phyloP scores from a whole-genome alignment of 805 yeast species.

The Brettanomyces custersianus region DNA sequence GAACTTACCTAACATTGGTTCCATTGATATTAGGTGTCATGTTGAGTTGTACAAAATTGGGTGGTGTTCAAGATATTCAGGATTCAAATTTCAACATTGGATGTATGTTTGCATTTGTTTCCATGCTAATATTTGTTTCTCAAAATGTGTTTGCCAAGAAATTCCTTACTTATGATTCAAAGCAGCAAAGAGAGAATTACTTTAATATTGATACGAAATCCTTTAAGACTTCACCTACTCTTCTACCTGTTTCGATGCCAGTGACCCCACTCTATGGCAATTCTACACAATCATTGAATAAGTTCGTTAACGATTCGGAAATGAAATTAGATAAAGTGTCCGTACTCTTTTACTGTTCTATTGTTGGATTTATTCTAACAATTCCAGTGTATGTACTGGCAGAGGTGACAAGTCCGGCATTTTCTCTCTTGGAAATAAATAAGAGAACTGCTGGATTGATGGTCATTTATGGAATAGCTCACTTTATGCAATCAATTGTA shows the following conservation, averaged over 20 bases:
- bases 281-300: constrained; percentile 15
- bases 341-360: constrained; percentile 61
- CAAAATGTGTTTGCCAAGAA: constrained; percentile 78
- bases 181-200: constrained; percentile 9
- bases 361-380: constrained; percentile 59
- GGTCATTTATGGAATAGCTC: constrained; percentile 56
- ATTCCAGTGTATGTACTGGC: constrained; percentile 55
- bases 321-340: constrained; percentile 60
- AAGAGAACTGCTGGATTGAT: constrained; percentile 29
- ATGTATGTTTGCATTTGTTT: constrained; percentile 39
- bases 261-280: constrained; percentile 18
- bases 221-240: constrained; percentile 26
- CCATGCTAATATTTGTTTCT: constrained; percentile 62
- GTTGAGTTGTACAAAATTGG: constrained; percentile 54
- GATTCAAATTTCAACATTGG: constrained; percentile 28
- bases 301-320: constrained; percentile 16
- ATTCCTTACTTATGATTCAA: constrained; percentile 38
- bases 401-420: constrained; percentile 34
- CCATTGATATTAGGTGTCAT: constrained; percentile 84
- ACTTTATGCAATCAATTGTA: constrained; percentile 62
- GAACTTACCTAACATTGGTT: constrained; percentile 69
- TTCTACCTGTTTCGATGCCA: constrained; percentile 25
- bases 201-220: constrained; percentile 22
- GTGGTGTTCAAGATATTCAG: constrained; percentile 14
- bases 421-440: constrained; percentile 23